phyloP scores from a whole-genome alignment of 768 basidiomycete species.

The Paxillus rubicundulus region DNA sequence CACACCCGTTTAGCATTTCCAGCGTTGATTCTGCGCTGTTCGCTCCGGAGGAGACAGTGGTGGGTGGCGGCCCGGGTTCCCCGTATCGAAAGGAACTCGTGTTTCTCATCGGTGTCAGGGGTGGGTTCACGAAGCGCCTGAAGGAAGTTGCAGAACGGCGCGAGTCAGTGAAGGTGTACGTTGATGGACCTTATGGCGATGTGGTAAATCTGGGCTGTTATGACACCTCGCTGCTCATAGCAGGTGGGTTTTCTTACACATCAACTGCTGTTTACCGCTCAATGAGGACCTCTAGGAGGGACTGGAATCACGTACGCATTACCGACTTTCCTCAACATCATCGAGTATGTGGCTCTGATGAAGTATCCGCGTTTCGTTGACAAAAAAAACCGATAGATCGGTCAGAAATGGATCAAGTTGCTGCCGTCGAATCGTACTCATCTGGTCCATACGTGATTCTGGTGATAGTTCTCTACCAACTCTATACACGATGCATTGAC shows the following conservation, averaged over 20 bases:
- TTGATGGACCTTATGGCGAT: constrained; percentile 58
- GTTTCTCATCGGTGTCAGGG: constrained; percentile 54
- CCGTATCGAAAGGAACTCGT: constrained; percentile 38
- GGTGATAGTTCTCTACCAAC: constrained; percentile 23
- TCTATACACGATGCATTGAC: not conserved
- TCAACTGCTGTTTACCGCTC: not conserved
- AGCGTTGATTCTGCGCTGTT: constrained; percentile 29
- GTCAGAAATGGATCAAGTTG: constrained; percentile 19
- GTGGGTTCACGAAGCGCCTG: constrained; percentile 55
- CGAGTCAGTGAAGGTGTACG: constrained; percentile 40
- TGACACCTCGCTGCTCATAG: constrained; percentile 46
- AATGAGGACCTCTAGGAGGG: constrained; percentile 35
- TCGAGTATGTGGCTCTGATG: constrained; percentile 33
- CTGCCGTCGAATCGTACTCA: constrained; percentile 36
- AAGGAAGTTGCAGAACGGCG: constrained; percentile 30
- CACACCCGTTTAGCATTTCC: constrained; percentile 60
- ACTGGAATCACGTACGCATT: constrained; percentile 50
- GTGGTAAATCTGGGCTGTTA: constrained; percentile 38
- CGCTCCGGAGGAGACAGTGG: not conserved
- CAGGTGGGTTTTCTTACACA: constrained; percentile 32
- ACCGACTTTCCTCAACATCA: constrained; percentile 42
- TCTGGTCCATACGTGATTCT: constrained; percentile 43
- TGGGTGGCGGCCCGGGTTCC: not conserved
- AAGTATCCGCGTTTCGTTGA: not conserved
- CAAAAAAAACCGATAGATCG: not conserved